Evolutionary conservation across 2,329 filamentous ascomycete genomes (phyloP).

Genomic region (Talaromyces sp.): DNA sequence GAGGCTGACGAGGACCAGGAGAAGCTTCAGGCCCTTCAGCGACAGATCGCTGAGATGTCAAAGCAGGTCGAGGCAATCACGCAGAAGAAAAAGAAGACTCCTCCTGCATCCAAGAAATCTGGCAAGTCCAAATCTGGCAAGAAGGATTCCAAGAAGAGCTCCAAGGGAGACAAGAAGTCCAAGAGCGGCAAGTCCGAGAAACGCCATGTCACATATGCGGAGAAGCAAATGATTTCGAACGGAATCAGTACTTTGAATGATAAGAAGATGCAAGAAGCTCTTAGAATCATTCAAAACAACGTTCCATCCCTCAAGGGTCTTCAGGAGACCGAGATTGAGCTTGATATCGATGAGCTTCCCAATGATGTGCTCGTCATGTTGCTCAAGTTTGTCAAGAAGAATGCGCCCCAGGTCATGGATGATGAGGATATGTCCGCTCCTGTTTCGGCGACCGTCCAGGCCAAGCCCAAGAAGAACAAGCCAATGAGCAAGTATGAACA

Average conservation of each 20-base stretch:
- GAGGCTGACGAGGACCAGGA: slow-evolving; percentile 62
- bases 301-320: slow-evolving; percentile 65
- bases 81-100: slow-evolving; percentile 61
- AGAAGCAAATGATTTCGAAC: slow-evolving; percentile 89
- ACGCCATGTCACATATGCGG: slow-evolving; percentile 67
- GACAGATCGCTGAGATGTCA: slow-evolving; percentile 72
- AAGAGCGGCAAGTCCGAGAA: slow-evolving; percentile 49
- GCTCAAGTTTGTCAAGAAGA: slow-evolving; percentile 50
- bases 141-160: slow-evolving; percentile 51
- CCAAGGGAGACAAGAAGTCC: slow-evolving; percentile 57
- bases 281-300: slow-evolving; percentile 86
- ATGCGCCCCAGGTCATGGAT: slow-evolving; percentile 45
- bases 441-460: slow-evolving; percentile 33
- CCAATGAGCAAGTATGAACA: slow-evolving; percentile 54
- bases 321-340: slow-evolving; percentile 49
- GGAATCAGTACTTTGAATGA: slow-evolving; percentile 79
- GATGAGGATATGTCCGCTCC: slow-evolving; percentile 36
- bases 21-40: slow-evolving; percentile 65
- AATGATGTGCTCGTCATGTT: slow-evolving; percentile 48
- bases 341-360: slow-evolving; percentile 51
- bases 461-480: slow-evolving; percentile 53
- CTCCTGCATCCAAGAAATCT: slow-evolving; percentile 54
- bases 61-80: slow-evolving; percentile 59
- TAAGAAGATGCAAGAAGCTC: slow-evolving; percentile 73
- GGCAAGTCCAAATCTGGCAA: slow-evolving; percentile 43